Base-by-base conservation (phyloP, 192 early-diverging fungal species). In the Coemansia sp. region DNA sequence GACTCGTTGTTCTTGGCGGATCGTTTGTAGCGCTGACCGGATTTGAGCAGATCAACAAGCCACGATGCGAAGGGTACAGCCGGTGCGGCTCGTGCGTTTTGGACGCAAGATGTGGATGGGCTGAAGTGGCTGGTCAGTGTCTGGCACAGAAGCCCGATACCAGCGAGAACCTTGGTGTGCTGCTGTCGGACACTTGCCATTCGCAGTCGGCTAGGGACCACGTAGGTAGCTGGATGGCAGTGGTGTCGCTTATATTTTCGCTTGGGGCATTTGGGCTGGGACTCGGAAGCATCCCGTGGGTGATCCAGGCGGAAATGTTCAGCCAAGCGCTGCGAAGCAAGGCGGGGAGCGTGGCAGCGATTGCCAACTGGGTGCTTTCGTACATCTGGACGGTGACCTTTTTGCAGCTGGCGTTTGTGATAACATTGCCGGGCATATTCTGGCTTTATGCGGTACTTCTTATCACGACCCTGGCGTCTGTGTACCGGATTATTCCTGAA, bases 301-400 rank as follows among this genome's bases (percentile, higher is more conserved):
- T 71, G 3, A 71, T 71, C 22, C 69, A 71, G 59, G 27, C 69
- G 7, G 69, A 71, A 45, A 50, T 71, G 45, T 71, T 71, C 34
- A 57, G 62, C 59, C 69, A 71, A 22, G 61, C 69, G 6, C 27
- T 71, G 62, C 69, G 69, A 17, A 65, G 69, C 54, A 63, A 59
- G 28, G 69, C 58, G 6, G 54, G 69, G n/a, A 59, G 57, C n/a
- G 62, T 65, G 30, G 63, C 63, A 1, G 45, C 70, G 5, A 65
- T 72, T 23, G 60, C 30, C 29, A 72, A 72, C 30, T 72, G 70
- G 70, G 17, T 58, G 10, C 61, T 62, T 36, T 72, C 70, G 7
- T 72, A 62, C 20, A 44, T 64, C 7, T 61, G 50, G 53, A 65
- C 70, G 19, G 70, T 65, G 11, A 62, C 70, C 3, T 72, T 72